Base-by-base conservation (phyloP, 495 filamentous ascomycete species). In the Lasiosphaeria ovina region DNA sequence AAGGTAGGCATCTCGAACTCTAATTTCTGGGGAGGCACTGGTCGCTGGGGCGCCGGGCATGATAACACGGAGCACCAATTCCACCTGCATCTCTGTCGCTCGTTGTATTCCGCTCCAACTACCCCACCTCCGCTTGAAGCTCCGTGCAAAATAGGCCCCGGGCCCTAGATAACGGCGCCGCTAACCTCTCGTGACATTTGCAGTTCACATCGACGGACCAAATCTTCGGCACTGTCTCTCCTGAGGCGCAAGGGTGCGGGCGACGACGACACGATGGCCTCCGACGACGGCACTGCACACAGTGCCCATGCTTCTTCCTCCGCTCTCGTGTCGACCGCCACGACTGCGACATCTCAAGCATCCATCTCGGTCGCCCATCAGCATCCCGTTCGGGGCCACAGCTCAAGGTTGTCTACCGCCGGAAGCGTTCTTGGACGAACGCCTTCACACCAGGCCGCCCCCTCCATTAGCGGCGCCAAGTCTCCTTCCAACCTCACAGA, bases 131-230 rank as follows among this genome's bases (percentile, higher is more conserved):
- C 24, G 24, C 24, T 24, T 24, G 24, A 1, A 2, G 24, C 2
- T 24, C 24, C 1, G 24, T 0, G 24, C 24, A 24, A 24, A 24
- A 24, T 24, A 2, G 24, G 2, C 24, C 24, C 24, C 24, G 2
- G 24, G 24, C 24, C 24, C 24, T 24, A 24, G 24, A 24, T 24
- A 24, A 24, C 24, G 24, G 4, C 11, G n/a, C 24, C 16, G 55
- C 61, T 70, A 54, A 69, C 60, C 35, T 4, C 8, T 12, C 12
- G 2, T 59, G 38, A 11, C 35, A 3, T 24, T 5, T 45, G 2
- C 59, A 81, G 76, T 61, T 67, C 67, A 47, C 81, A 85, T 65
- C 80, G 77, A 69, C 78, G 81, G 60, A 77, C 76, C 49, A 83
- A 81, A 63, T 83, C 81, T 24, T 72, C 77, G 9, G 74, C 77